Evolutionary conservation across 176 grass and related monocot species (phyloP).

Genomic region (Melocanna baccifera): DNA sequence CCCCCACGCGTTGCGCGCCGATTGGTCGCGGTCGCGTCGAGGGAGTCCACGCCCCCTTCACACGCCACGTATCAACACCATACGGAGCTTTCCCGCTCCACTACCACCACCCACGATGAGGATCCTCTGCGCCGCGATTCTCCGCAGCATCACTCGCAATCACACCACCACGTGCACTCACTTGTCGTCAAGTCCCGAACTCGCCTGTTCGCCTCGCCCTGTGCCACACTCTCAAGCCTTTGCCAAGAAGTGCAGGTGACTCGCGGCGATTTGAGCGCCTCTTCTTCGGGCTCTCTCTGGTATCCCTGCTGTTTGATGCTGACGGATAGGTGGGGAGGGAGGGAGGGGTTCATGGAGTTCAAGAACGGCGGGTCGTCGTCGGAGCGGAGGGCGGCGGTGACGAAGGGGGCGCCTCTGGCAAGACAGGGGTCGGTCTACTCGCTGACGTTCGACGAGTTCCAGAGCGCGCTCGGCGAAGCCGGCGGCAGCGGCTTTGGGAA

Average conservation of each 20-base stretch:
- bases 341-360: conserved; percentile 33
- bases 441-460: conserved; percentile 84
- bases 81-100: conserved; percentile 5
- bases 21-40: neutral
- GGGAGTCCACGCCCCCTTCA: neutral
- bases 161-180: neutral
- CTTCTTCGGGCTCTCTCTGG: conserved; percentile 9
- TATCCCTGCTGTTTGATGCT: conserved; percentile 27
- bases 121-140: conserved; percentile 43
- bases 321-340: neutral
- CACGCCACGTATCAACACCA: conserved; percentile 33
- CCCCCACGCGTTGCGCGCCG: neutral
- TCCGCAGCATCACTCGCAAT: neutral
- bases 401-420: conserved; percentile 26
- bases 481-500: conserved; percentile 40
- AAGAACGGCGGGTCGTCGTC: conserved; percentile 40
- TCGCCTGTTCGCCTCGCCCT: neutral
- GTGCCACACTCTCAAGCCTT: neutral
- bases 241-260: conserved; percentile 49
- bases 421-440: conserved; percentile 70
- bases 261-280: conserved; percentile 13
- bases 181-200: neutral
- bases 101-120: neutral
- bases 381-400: conserved; percentile 8
- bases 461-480: conserved; percentile 51